phyloP scores from a whole-genome alignment of 306 rosid genomes.

The Quercus cerris region DNA sequence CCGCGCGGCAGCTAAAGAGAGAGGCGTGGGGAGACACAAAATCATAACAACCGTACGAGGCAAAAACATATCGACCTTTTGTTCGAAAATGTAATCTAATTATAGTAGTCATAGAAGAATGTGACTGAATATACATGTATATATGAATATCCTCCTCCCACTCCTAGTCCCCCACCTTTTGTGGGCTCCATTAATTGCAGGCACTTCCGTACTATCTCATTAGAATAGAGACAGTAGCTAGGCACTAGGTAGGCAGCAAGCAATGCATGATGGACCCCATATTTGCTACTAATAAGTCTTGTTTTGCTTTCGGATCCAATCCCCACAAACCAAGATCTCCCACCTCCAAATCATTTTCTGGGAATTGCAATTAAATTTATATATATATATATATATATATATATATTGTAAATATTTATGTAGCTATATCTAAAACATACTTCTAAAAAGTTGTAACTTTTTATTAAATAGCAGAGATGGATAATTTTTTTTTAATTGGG shows the following conservation, averaged over 20 bases:
- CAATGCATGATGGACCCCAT: background rate
- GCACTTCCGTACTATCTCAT: slow-evolving; percentile 9
- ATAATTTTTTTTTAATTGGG: too few species aligned
- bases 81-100: slow-evolving; percentile 29
- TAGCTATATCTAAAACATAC: too few species aligned
- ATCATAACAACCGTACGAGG: slow-evolving; percentile 11
- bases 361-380: background rate
- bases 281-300: background rate
- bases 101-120: background rate
- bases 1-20: background rate
- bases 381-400: too few species aligned
- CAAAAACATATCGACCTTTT: background rate
- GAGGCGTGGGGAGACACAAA: slow-evolving; percentile 21
- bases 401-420: too few species aligned
- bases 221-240: too few species aligned
- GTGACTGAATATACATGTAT: too few species aligned
- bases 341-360: background rate
- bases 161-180: background rate
- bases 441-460: too few species aligned
- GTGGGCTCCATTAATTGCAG: background rate
- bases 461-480: too few species aligned
- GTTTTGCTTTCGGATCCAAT: background rate
- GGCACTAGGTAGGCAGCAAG: too few species aligned
- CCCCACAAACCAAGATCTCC: background rate
- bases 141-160: background rate